Percentiles rank a stretch among this genome's conserved stretches.
These are phyloP conservation scores for Ceratobasidium sp. DNA, from an alignment of 1,284 basidiomycete species.

Conservation along the genomic window DNA sequence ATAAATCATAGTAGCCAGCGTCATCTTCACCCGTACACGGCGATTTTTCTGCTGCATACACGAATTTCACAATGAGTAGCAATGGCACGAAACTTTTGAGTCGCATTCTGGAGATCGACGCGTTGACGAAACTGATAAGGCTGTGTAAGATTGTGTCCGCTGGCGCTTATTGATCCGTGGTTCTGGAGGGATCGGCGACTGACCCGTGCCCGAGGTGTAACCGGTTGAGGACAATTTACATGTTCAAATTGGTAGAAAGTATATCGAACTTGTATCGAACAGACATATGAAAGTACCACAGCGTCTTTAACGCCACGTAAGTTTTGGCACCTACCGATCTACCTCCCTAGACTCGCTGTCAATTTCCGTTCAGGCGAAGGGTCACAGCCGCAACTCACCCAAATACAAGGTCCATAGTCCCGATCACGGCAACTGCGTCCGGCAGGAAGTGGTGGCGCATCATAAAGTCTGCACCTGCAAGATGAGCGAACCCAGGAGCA, in stretches of 20 bases:
- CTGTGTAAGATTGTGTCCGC: constrained; percentile 1
- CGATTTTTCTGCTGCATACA: constrained; percentile 7
- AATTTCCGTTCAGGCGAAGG: constrained; percentile 21
- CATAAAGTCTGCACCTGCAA: constrained; percentile 94
- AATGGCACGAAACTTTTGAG: neutral
- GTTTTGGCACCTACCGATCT: constrained; percentile 53
- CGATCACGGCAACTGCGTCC: constrained; percentile 92
- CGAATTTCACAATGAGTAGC: neutral
- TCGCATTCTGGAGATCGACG: constrained; percentile 29
- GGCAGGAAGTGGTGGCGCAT: constrained; percentile 94
- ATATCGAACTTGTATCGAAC: neutral
- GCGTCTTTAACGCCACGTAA: neutral
- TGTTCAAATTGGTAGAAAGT: neutral
- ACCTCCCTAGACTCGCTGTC: constrained; percentile 55
- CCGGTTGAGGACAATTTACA: neutral
- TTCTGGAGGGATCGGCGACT: neutral
- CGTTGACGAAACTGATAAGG: constrained; percentile 14
- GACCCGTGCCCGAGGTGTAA: neutral
- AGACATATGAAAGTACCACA: neutral
- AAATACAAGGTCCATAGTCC: constrained; percentile 92
- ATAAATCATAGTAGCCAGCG: constrained; percentile 35
- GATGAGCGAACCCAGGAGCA: constrained; percentile 92
- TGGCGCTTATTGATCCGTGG: constrained; percentile 14
- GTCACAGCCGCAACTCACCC: constrained; percentile 71
- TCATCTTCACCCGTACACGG: constrained; percentile 40